A percentile compares a stretch with the other conserved stretches of the same genome.
These are phyloP conservation scores for Vaccinium macrocarpon DNA, from an alignment of 148 eudicot species.

Conservation along the genomic window DNA sequence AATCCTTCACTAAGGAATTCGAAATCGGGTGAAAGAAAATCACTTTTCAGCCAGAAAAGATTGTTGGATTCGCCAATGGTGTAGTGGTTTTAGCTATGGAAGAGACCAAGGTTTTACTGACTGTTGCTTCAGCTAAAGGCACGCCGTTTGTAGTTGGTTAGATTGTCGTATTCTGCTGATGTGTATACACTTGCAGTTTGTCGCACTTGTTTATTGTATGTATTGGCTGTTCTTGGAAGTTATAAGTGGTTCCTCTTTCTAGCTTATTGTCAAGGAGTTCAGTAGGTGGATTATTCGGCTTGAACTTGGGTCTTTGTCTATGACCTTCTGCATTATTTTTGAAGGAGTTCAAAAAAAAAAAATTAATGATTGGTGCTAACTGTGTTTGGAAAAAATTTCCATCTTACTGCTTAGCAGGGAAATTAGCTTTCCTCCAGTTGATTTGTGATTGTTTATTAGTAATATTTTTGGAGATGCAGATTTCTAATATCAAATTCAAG, in stretches of 20 bases:
- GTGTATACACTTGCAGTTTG: neutral
- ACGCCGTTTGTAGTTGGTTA: too few relatives aligned
- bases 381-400: neutral
- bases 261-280: neutral
- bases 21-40: too few relatives aligned
- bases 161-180: too few relatives aligned
- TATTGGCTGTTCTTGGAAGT: neutral
- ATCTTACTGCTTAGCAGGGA: neutral
- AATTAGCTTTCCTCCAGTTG: neutral
- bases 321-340: neutral
- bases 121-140: too few relatives aligned
- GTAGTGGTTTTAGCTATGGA: too few relatives aligned
- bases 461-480: neutral
- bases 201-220: neutral
- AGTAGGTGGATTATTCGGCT: neutral
- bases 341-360: neutral
- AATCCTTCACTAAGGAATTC: too few relatives aligned
- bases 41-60: too few relatives aligned
- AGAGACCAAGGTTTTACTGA: too few relatives aligned
- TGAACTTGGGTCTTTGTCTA: conserved; percentile 2
- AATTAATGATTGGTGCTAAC: neutral
- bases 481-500: too few relatives aligned
- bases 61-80: too few relatives aligned
- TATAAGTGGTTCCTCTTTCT: neutral
- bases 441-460: neutral